A percentile compares a stretch with the other conserved stretches of the same genome.
Conservation (phyloP, 495 filamentous ascomycete genomes). For the Poronia punctata region DNA sequence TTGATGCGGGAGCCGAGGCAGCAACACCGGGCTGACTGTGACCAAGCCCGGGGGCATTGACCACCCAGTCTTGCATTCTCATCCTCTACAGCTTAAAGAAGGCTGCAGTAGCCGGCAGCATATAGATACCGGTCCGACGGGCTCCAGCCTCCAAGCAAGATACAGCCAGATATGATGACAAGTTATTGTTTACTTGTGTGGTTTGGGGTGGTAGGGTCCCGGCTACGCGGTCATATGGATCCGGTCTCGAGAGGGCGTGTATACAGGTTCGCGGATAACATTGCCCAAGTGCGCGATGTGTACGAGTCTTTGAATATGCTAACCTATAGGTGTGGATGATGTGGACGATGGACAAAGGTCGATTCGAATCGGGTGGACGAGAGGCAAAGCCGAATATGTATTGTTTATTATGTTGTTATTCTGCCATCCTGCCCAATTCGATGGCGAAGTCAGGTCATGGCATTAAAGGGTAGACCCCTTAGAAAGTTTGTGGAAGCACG, state of each 20-base stretch:
- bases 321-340: constrained; percentile 22
- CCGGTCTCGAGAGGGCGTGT: constrained; percentile 10
- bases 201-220: constrained; percentile 11
- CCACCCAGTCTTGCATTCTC: constrained; percentile 29
- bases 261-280: constrained; percentile 2
- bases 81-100: constrained; percentile 26
- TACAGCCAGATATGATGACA: constrained; percentile 14
- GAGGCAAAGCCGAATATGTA: constrained; percentile 10
- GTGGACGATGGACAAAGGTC: too few species aligned
- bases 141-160: constrained; percentile 1
- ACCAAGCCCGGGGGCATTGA: constrained; percentile 16
- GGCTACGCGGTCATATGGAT: constrained; percentile 16
- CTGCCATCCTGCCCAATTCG: constrained; percentile 22
- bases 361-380: constrained; percentile 17
- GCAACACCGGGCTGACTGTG: constrained; percentile 17
- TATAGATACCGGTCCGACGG: constrained; percentile 14
- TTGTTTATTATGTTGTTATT: constrained; percentile 25
- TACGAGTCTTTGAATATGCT: constrained; percentile 13
- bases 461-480: constrained; percentile 3
- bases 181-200: constrained; percentile 20
- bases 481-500: constrained; percentile 10
- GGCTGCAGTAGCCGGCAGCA: constrained; percentile 21
- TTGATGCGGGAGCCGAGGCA: constrained; percentile 15
- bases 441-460: constrained; percentile 25
- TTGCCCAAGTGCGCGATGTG: background rate